Evolutionary conservation across 2,329 filamentous ascomycete genomes (phyloP), one percentile per base, ranked within the genome.

Genomic region (Hypoxylon sp.): DNA sequence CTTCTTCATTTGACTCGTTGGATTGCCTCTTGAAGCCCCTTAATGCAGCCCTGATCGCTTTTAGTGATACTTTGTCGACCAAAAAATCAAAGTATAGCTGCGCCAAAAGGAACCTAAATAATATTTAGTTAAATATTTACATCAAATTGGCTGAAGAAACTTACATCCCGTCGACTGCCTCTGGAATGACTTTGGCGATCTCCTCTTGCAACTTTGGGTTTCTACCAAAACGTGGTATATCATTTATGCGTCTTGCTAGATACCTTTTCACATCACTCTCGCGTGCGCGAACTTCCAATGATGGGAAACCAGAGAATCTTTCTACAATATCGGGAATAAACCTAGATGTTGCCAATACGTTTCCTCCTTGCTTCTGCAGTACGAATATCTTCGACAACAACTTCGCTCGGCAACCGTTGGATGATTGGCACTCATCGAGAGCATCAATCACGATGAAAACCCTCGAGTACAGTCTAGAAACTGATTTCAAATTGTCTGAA

Each of bases 61-160:
- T 41, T 12, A 11, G 15, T 21, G 37, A 26, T 6, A 26, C 17
- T 17, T 41, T 30, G 11, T 7, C 26, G 5, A 20, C 17, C 7
- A 41, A 17, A n/a, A 15, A 19, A n/a, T 20, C 25, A 19, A 41
- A 41, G 11, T 41, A 30, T 7, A 41, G 29, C 13, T 70, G 60
- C 8, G 71, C 74, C 7, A 75, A 64, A 4, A 76, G 65, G 57
- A 75, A 74, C 70, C 70, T 74, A 48, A 9, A 11, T 13, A 40
- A 12, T 15, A 41, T 25, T 63, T 47, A 55, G 27, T 23, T 17
- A 19, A 5, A 5, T 9, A 8, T 13, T 20, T 29, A 9, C 38
- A 13, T 9, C 9, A 16, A 23, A 4, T 29, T 13, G 7, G 27
- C 25, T 43, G 43, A 32, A 16, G 65, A 55, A 16, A 66, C 70